Evolutionary conservation across 805 yeast species (phyloP), one percentile per base, ranked within the genome.

Genomic region (Metschnikowia cerradonensis): DNA sequence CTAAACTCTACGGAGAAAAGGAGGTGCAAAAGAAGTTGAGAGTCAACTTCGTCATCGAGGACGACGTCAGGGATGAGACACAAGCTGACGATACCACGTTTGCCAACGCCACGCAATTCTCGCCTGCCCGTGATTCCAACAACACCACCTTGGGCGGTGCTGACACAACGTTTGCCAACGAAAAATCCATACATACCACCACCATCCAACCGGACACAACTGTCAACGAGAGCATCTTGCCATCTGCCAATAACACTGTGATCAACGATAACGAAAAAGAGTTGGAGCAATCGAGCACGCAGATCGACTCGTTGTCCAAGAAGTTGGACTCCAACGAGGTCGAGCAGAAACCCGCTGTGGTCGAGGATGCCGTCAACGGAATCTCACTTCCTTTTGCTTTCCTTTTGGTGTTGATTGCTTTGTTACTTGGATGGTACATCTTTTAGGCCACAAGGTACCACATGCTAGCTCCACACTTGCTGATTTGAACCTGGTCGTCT

Each of bases 391-490:
- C 82, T 31, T 66, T 78, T 48, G 83, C 86, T 26, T 59, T 56
- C 65, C 76, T 56, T 58, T 81, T 68, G 66, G 75, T 65, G 64
- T 72, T 74, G 45, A 54, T 72, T 54, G 69, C 77, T 76, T 65
- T 88, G 83, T 60, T 71, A 79, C 69, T 86, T 55, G 92, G 90
- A 48, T 86, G 90, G 89, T 75, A 83, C 67, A 79, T 85, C 59
- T 82, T 82, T 61, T 84, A 73, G 69, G 50, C 26, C 13, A 13
- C 30, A 15, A 41, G 15, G 32, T 22, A 7, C 20, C 11, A 11
- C 20, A 22, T 40, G 45, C 37, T 32, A 20, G 5, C 22, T 34
- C 30, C 23, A 22, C 31, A 6, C 45, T 30, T 32, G 45, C 45
- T 42, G 45, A 19, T 19, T 41, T 26, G 35, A 15, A 30, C 36